Conservation (phyloP, 2,329 filamentous ascomycete species). For the Aspergillus tamarii region DNA sequence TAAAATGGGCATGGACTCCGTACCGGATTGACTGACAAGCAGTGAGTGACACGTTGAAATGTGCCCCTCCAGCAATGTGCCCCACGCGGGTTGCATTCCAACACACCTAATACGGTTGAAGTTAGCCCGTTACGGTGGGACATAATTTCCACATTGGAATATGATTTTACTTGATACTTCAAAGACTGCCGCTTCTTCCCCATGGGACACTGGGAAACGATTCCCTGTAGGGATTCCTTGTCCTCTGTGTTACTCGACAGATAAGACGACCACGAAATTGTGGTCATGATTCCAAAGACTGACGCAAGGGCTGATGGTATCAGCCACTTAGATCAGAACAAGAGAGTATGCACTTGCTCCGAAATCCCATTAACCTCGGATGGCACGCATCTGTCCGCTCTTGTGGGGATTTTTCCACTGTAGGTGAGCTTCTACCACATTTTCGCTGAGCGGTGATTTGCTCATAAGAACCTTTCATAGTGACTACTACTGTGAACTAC, state of each 20-base stretch:
- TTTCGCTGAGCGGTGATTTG: conserved; percentile 15
- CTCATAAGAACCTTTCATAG: background rate
- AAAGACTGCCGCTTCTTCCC: background rate
- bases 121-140: background rate
- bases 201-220: background rate
- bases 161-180: background rate
- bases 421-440: background rate
- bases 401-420: background rate
- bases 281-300: background rate
- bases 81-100: background rate
- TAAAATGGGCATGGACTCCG: too few species aligned
- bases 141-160: background rate
- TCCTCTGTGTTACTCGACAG: background rate
- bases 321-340: background rate
- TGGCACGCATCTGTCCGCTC: background rate
- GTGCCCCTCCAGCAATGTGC: background rate
- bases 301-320: background rate
- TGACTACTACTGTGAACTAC: background rate
- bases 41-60: background rate
- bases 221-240: background rate
- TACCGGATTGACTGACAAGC: background rate
- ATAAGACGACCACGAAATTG: background rate
- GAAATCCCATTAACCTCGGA: background rate
- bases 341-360: background rate
- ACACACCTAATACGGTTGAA: background rate